These are phyloP conservation scores for Gloeostereum incarnatum DNA, from an alignment of 768 basidiomycete species.

Conservation along the genomic window DNA sequence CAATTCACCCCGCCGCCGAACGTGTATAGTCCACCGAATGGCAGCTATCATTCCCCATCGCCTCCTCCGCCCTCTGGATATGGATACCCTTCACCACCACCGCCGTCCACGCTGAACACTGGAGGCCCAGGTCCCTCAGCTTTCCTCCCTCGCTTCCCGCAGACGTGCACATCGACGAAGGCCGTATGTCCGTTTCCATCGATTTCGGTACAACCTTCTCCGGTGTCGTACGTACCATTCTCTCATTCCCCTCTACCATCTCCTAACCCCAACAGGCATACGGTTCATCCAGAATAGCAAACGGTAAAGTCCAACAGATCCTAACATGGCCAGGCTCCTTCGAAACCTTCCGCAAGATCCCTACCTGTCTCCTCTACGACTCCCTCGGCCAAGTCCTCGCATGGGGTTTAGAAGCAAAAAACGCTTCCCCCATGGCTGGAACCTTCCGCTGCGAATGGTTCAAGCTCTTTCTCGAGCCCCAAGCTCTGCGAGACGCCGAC, in stretches of 20 bases:
- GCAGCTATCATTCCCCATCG: too few species aligned
- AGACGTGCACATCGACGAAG: slow-evolving; percentile 36
- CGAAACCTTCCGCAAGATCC: slow-evolving; percentile 83
- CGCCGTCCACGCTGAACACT: too few species aligned
- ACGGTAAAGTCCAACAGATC: slow-evolving; percentile 76
- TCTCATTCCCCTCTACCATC: slow-evolving; percentile 5
- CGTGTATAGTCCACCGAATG: too few species aligned
- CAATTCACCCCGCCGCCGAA: too few species aligned
- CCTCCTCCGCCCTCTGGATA: too few species aligned
- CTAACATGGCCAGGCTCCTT: slow-evolving; percentile 79
- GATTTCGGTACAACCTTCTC: slow-evolving; percentile 90
- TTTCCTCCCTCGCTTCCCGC: background rate
- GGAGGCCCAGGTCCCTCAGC: too few species aligned
- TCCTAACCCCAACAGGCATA: slow-evolving; percentile 69
- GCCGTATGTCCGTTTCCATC: slow-evolving; percentile 76
- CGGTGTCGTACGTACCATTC: slow-evolving; percentile 54
- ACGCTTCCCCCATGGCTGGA: slow-evolving; percentile 58
- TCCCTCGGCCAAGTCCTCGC: slow-evolving; percentile 63
- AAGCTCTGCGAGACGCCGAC: slow-evolving; percentile 67
- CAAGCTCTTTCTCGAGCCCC: slow-evolving; percentile 82
- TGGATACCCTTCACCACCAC: too few species aligned
- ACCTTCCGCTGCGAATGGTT: slow-evolving; percentile 57
- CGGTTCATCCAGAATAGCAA: slow-evolving; percentile 75
- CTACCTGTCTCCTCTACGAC: slow-evolving; percentile 80
- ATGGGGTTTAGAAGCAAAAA: slow-evolving; percentile 88